These are phyloP conservation scores for Meira nashicola DNA, from an alignment of 1,284 basidiomycete species.

Conservation along the genomic window DNA sequence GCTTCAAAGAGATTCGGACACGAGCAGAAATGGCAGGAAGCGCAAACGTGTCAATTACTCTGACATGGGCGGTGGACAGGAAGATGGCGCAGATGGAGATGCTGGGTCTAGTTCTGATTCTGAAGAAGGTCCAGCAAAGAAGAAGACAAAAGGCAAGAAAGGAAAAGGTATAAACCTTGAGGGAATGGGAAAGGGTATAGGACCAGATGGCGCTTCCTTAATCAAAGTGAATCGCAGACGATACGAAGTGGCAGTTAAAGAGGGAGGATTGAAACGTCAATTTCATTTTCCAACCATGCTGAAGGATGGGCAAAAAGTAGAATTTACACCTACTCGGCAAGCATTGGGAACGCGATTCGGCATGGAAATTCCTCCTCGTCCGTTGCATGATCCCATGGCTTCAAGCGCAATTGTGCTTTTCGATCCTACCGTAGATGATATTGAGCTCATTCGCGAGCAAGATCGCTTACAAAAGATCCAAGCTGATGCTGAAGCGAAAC, in stretches of 20 bases:
- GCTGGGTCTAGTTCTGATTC: slow-evolving; percentile 21
- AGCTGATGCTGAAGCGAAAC: slow-evolving; percentile 57
- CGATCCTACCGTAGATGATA: slow-evolving; percentile 85
- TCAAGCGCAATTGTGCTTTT: slow-evolving; percentile 96
- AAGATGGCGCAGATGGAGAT: slow-evolving; percentile 20
- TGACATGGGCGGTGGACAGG: slow-evolving; percentile 36
- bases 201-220: slow-evolving; percentile 38
- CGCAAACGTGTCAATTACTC: slow-evolving; percentile 46
- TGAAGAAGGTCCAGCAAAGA: slow-evolving; percentile 15
- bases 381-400: slow-evolving; percentile 91
- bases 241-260: slow-evolving; percentile 39
- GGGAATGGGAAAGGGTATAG: slow-evolving; percentile 48
- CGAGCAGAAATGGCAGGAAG: slow-evolving; percentile 29
- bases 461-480: slow-evolving; percentile 68
- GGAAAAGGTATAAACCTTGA: slow-evolving; percentile 36
- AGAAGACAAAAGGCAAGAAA: slow-evolving; percentile 6
- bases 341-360: slow-evolving; percentile 82
- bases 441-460: slow-evolving; percentile 36
- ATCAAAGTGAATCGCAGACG: slow-evolving; percentile 45
- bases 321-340: slow-evolving; percentile 64
- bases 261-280: slow-evolving; percentile 48
- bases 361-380: slow-evolving; percentile 77
- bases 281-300: slow-evolving; percentile 86
- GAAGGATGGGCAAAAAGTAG: slow-evolving; percentile 69
- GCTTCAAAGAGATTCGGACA: slow-evolving; percentile 21